Evolutionary conservation across 768 basidiomycete species (phyloP), one percentile per base, ranked within the genome.

Genomic region (Boletus sp.): DNA sequence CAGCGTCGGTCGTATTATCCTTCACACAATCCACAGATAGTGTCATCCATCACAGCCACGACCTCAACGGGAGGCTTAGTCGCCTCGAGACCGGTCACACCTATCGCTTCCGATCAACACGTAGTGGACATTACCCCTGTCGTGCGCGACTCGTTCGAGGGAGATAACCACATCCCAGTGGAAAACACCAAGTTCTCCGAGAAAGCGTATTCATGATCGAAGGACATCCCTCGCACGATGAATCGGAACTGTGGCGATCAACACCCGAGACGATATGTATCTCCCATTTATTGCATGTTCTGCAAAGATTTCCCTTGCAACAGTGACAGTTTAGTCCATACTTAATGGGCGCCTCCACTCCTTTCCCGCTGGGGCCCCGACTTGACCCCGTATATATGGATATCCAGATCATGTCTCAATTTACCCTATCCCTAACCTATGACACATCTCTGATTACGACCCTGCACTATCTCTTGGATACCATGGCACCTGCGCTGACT

Each of bases 1-100:
- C 85, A 87, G 65, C 83, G 94, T 35, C 87, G 90, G 58, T 92
- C 92, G 21, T 95, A 97, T 66, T 96, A 93, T 70, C 90, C 90
- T 70, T 90, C 90, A 10, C 83, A 87, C 47, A 91, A 89, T 68
- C 90, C 88, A 58, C 79, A 82, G 60, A 74, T 79, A 47, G 68
- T 78, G 25, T 75, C 78, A 5, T 84, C 87, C 4, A 76, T 84
- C 50, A 90, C 88, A 5, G 87, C 84, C 25, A 88, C 88, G 0
- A 85, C 81, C 4, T 88, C 88, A 23, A 86, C 87, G 1, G 84
- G 84, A 14, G 88, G 85, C 4, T 68, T 85, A 34, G 80, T 79
- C 14, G 80, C 85, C 6, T 90, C 89, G 48, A 81, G 89, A 55
- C 89, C 89, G 13, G 84, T 79, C 17, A 92, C 89, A 6, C 89